A percentile compares a stretch with the other conserved stretches of the same genome.
Conservation (phyloP, 2,329 filamentous ascomycete genomes). For the Colletotrichum tabaci region DNA sequence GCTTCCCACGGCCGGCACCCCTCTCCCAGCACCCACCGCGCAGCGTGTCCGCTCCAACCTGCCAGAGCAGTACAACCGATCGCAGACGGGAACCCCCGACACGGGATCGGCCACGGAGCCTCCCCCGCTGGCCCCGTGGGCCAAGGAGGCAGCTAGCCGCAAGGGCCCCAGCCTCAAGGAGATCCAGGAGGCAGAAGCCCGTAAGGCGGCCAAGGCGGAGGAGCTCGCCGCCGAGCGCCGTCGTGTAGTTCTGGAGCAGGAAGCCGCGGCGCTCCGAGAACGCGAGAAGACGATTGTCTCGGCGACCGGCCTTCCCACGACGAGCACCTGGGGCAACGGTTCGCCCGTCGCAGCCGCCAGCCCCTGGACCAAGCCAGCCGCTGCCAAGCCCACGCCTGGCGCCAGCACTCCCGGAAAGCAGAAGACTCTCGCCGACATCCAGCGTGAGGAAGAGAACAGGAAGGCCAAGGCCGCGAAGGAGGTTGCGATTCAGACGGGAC, state of each 20-base stretch:
- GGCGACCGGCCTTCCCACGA: slow-evolving; percentile 85
- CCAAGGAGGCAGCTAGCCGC: slow-evolving; percentile 83
- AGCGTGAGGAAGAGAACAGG: slow-evolving; percentile 93
- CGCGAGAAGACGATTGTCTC: slow-evolving; percentile 72
- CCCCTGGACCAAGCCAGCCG: slow-evolving; percentile 78
- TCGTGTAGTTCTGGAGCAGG: slow-evolving; percentile 84
- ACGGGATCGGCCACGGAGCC: slow-evolving; percentile 61
- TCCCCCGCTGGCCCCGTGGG: slow-evolving; percentile 93
- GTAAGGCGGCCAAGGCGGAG: slow-evolving; percentile 91
- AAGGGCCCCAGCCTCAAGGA: slow-evolving; percentile 95
- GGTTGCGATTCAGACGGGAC: slow-evolving; percentile 62
- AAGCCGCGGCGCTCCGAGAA: slow-evolving; percentile 72
- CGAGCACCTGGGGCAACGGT: slow-evolving; percentile 89
- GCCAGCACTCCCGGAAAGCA: slow-evolving; percentile 64
- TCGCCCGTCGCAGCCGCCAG: slow-evolving; percentile 76
- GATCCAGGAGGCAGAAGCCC: slow-evolving; percentile 95
- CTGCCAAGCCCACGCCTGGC: slow-evolving; percentile 57
- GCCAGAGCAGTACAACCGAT: slow-evolving; percentile 80
- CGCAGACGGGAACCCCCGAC: slow-evolving; percentile 84
- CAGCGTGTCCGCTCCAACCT: slow-evolving; percentile 88
- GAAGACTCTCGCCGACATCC: slow-evolving; percentile 96
- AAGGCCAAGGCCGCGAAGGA: slow-evolving; percentile 82
- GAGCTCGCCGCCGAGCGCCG: slow-evolving; percentile 84
- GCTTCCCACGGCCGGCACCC: slow-evolving; percentile 82
- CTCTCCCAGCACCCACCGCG: slow-evolving; percentile 89